phyloP scores from a whole-genome alignment of 306 rosid species.

The Oemleria cerasiformis region DNA sequence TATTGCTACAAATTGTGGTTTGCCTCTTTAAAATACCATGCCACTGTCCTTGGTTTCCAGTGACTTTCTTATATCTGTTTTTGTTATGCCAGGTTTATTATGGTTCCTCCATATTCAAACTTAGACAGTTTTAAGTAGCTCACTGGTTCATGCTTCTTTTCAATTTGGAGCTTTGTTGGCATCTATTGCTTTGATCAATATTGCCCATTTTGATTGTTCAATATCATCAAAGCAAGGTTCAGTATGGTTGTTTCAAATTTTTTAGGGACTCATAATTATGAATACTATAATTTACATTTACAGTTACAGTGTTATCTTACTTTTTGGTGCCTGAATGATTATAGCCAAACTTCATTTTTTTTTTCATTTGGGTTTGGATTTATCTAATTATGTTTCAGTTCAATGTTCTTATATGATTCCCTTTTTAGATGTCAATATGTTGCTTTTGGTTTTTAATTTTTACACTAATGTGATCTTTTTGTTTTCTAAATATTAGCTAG shows the following conservation, averaged over 20 bases:
- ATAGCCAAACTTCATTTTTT: neutral
- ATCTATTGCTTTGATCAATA: neutral
- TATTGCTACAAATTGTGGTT: slow-evolving; percentile 2
- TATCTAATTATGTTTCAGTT: neutral
- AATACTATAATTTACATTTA: neutral
- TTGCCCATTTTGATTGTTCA: neutral
- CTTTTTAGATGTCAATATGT: neutral
- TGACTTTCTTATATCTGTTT: slow-evolving; percentile 9
- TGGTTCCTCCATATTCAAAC: neutral
- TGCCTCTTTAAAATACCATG: neutral
- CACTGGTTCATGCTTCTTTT: neutral
- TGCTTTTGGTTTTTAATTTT: neutral
- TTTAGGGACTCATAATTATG: neutral
- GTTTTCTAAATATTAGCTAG: neutral
- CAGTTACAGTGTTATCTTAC: neutral
- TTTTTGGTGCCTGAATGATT: slow-evolving; percentile 1
- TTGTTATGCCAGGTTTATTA: neutral
- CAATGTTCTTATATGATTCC: neutral
- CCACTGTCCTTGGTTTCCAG: slow-evolving; percentile 14
- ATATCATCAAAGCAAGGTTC: neutral
- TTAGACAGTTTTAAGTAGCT: neutral
- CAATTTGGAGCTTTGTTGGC: neutral
- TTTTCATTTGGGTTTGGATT: neutral
- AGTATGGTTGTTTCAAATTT: neutral
- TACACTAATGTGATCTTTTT: neutral